phyloP scores from a whole-genome alignment of 2,329 filamentous ascomycete genomes.

The Fusarium penzigii region DNA sequence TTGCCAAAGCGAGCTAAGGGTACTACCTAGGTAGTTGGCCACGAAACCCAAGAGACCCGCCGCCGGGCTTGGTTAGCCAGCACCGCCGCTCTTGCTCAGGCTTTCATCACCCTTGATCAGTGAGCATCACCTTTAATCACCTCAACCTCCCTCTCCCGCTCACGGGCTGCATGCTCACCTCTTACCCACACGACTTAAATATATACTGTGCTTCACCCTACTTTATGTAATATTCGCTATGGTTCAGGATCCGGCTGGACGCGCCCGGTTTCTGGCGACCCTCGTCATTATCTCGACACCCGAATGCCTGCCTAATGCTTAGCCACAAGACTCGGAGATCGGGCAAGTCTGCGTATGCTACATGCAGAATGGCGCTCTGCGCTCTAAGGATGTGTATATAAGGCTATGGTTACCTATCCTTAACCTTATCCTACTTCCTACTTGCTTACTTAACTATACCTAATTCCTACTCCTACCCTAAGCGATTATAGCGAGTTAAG shows the following conservation, averaged over 20 bases:
- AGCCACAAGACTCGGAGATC: background rate
- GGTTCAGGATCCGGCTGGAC: background rate
- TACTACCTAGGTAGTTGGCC: background rate
- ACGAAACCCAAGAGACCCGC: slow-evolving; percentile 1
- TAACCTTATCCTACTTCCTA: background rate
- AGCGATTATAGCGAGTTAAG: slow-evolving; percentile 1
- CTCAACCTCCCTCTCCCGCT: background rate
- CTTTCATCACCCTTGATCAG: background rate
- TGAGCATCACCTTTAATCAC: background rate
- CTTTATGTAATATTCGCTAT: background rate
- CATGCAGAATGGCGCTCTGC: no score
- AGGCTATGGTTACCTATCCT: no score
- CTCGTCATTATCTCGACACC: background rate
- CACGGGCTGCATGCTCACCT: background rate
- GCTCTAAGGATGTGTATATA: no score
- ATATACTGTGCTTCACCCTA: background rate
- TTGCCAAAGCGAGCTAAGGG: slow-evolving; percentile 5
- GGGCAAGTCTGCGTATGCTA: no score
- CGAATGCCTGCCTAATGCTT: background rate
- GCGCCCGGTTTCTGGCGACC: background rate
- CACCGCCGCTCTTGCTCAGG: slow-evolving; percentile 5
- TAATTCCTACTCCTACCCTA: slow-evolving; percentile 2
- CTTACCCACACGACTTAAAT: background rate
- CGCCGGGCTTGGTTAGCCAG: slow-evolving; percentile 1
- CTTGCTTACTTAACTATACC: slow-evolving; percentile 3